Evolutionary conservation across 768 basidiomycete species (phyloP), one percentile per base, ranked within the genome.

Genomic region (Hygrophoropsis aurantiaca): DNA sequence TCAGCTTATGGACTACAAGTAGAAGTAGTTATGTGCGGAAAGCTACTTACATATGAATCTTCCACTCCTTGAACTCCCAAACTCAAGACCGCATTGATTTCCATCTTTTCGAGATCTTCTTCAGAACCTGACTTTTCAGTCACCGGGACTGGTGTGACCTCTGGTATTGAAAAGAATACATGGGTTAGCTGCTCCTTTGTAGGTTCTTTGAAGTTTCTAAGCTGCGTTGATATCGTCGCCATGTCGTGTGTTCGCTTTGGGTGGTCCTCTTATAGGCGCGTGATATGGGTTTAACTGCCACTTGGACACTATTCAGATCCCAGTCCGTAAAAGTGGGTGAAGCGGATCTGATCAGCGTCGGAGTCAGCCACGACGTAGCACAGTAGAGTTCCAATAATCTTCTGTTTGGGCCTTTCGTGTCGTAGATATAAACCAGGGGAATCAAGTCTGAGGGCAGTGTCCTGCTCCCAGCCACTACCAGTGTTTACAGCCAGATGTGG

Each of bases 151-250:
- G 40, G 34, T 27, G 57, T 57, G 8, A 44, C 60, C 34, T 81
- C 71, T 18, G 90, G 90, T 40, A 93, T 72, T 18, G 92, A 89
- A 74, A 94, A 95, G 81, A 87, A 94, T 51, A 88, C 80, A 48
- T 91, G 74, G 8, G 85, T 84, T 40, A 85, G 70, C 65, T 95
- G 85, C 46, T 95, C 93, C 68, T 84, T 92, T 6, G 87, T 85
- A 38, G 91, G 91, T 68, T 95, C 93, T 74, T 89, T 90, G 78
- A 94, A 93, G 61, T 89, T 81, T 46, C 93, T 83, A 37, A 97
- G 80, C 53, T 93, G 89, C 19, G 89, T 88, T 40, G 87, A 89
- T 61, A 92, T 92, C 42, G 82, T 87, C 32, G 87, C 74, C 90
- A 90, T 91, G 51, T 42, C 47, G 42, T 11, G 13, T 30, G 13